Base-by-base conservation (phyloP, 2,329 filamentous ascomycete species). In the Fusarium transvaalense region DNA sequence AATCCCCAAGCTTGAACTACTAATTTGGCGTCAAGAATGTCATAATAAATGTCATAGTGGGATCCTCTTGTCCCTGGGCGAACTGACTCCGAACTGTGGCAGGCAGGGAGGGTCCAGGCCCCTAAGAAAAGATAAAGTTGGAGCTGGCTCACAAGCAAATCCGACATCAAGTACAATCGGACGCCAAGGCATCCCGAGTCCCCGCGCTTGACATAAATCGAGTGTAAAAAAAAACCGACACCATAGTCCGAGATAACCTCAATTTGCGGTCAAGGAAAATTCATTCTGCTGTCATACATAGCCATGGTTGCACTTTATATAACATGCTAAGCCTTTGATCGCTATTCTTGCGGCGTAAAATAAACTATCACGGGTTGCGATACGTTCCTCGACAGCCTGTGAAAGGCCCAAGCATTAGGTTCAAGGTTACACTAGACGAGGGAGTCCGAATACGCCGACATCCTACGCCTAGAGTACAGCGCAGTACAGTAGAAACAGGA, bases 381-480 rank as follows among this genome's bases (percentile, higher is more conserved):
- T 34, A 64, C 61, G 61, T 54, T 65, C 27, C 54, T 17, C 54
- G 23, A 56, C 61, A 59, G 52, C 45, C 39, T 51, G 45, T 32
- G 61, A 64, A 60, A 47, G 61, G 37, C 61, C 60, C 61, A 65
- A 48, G 61, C 31, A 56, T 50, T 43, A 53, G 61, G 60, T 64
- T 59, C n/a, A 53, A 38, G 15, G 60, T 64, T 58, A 41, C 53
- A 64, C 61, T 42, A 64, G 45, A 35, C 15, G 23, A 31, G 46
- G 50, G 41, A 59, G 60, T 52, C 52, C 61, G 60, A 64, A 50
- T 52, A 63, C 58, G 39, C 39, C 34, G 25, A 46, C 34, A 51
- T 9, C 37, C 59, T 39, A n/a, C n/a, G n/a, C n/a, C n/a, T n/a
- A n/a, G n/a, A n/a, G n/a, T n/a, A n/a, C n/a, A n/a, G n/a, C n/a